Evolutionary conservation across 2,329 filamentous ascomycete genomes (phyloP).

Genomic region (Albophoma yamanashiensis): DNA sequence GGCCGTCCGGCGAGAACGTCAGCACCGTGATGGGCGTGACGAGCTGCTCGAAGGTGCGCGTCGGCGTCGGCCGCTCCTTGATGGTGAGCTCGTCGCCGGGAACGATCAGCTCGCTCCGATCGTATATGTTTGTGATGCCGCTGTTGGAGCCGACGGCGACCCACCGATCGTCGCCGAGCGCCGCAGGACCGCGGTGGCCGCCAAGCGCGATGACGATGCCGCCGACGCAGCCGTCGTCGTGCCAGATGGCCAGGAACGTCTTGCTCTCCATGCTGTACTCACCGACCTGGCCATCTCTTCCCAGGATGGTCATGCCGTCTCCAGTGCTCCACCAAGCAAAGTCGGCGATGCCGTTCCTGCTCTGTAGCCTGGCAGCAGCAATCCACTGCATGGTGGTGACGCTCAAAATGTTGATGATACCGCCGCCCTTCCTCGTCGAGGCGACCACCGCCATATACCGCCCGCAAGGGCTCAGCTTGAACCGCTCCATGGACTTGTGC

Average conservation of each 20-base stretch:
- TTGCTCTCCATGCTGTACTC: slow-evolving; percentile 68
- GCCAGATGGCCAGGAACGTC: slow-evolving; percentile 71
- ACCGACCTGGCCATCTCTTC: slow-evolving; percentile 79
- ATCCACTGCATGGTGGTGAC: slow-evolving; percentile 79
- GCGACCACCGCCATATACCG: slow-evolving; percentile 76
- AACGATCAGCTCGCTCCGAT: slow-evolving; percentile 55
- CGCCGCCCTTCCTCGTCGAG: slow-evolving; percentile 73
- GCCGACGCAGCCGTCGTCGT: slow-evolving; percentile 79
- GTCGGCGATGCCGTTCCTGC: slow-evolving; percentile 73
- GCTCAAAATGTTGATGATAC: slow-evolving; percentile 76
- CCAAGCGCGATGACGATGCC: slow-evolving; percentile 77
- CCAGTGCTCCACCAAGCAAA: slow-evolving; percentile 89
- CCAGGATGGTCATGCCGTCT: slow-evolving; percentile 69
- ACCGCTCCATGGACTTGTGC: slow-evolving; percentile 83
- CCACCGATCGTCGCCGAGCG: slow-evolving; percentile 75
- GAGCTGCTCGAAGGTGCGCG: slow-evolving; percentile 70
- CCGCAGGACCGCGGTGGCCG: slow-evolving; percentile 48
- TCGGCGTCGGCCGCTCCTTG: slow-evolving; percentile 59
- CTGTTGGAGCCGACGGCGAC: slow-evolving; percentile 76
- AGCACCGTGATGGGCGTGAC: slow-evolving; percentile 75
- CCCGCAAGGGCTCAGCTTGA: slow-evolving; percentile 80
- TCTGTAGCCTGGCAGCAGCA: slow-evolving; percentile 70
- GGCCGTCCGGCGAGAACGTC: slow-evolving; percentile 77
- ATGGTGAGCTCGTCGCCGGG: slow-evolving; percentile 35
- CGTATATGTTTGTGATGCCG: slow-evolving; percentile 90